Evolutionary conservation across 2,329 filamentous ascomycete species (phyloP).

Genomic region (Alternaria longipes): DNA sequence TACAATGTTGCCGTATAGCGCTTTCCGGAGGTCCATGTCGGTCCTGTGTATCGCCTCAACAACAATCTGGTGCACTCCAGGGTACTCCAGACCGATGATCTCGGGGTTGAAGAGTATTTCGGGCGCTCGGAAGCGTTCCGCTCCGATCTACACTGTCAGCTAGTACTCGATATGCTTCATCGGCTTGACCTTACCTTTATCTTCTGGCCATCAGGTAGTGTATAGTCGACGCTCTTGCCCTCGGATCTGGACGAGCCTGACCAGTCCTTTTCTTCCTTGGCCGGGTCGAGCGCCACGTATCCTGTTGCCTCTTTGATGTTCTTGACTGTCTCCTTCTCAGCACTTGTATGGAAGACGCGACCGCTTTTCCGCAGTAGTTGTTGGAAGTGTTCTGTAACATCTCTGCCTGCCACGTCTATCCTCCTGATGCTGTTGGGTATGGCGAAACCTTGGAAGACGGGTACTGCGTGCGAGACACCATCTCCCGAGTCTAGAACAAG

Average conservation of each 20-base stretch:
- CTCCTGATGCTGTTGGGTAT: constrained; percentile 94
- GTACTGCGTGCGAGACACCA: constrained; percentile 95
- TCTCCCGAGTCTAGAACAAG: constrained; percentile 96
- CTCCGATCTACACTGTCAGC: constrained; percentile 72
- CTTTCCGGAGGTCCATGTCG: constrained; percentile 93
- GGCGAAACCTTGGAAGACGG: constrained; percentile 97
- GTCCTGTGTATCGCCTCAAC: constrained; percentile 95
- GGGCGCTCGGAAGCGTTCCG: constrained; percentile 93
- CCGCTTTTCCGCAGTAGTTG: constrained; percentile 89
- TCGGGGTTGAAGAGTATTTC: constrained; percentile 98
- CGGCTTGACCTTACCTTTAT: constrained; percentile 71
- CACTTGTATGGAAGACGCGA: constrained; percentile 95
- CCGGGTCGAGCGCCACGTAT: constrained; percentile 90
- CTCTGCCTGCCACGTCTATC: constrained; percentile 94
- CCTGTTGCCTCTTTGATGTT: constrained; percentile 95
- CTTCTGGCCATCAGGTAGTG: constrained; percentile 90
- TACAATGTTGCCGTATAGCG: constrained; percentile 95
- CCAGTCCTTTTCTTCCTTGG: constrained; percentile 97
- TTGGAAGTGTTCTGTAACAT: constrained; percentile 96
- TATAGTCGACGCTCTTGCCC: constrained; percentile 84
- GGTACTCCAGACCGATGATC: constrained; percentile 95
- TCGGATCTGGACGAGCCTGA: constrained; percentile 77
- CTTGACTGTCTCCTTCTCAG: constrained; percentile 98
- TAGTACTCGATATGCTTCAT: constrained; percentile 10
- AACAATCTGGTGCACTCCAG: constrained; percentile 96